A percentile compares a stretch with the other conserved stretches of the same genome.
phyloP scores from a whole-genome alignment of 2,329 filamentous ascomycete species.

The Penicillium sp. region DNA sequence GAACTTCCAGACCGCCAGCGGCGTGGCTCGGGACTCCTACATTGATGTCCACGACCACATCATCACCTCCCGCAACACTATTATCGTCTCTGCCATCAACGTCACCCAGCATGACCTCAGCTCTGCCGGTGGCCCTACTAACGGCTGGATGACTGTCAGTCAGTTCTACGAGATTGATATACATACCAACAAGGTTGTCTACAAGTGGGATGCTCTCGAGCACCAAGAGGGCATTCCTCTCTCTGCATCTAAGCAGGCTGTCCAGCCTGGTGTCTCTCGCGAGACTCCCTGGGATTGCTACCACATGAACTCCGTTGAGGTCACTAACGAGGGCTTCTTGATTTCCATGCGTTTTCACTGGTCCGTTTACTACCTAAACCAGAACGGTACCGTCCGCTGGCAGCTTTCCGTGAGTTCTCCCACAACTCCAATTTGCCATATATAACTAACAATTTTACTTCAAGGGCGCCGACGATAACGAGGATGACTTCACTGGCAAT shows the following conservation, averaged over 20 bases:
- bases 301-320: conserved; percentile 37
- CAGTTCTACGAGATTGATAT: conserved; percentile 39
- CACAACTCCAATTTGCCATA: background rate
- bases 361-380: conserved; percentile 32
- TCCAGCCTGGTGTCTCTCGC: conserved; percentile 4
- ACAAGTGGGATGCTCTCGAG: conserved; percentile 36
- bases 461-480: conserved; percentile 10
- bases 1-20: conserved; percentile 26
- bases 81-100: conserved; percentile 38
- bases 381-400: conserved; percentile 27
- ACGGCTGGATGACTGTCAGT: conserved; percentile 35
- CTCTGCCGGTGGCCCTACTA: conserved; percentile 29
- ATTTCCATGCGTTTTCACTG: conserved; percentile 38
- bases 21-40: conserved; percentile 24
- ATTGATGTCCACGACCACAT: conserved; percentile 39
- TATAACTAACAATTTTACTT: background rate
- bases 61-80: conserved; percentile 33
- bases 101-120: conserved; percentile 34
- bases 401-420: conserved; percentile 5
- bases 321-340: conserved; percentile 34
- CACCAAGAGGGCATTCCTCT: conserved; percentile 32
- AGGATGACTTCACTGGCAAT: conserved; percentile 22
- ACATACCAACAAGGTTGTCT: conserved; percentile 33
- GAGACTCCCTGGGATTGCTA: conserved; percentile 36
- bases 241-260: conserved; percentile 18